phyloP scores from a whole-genome alignment of 2,329 filamentous ascomycete genomes.

The Trematosphaeria pertusa region DNA sequence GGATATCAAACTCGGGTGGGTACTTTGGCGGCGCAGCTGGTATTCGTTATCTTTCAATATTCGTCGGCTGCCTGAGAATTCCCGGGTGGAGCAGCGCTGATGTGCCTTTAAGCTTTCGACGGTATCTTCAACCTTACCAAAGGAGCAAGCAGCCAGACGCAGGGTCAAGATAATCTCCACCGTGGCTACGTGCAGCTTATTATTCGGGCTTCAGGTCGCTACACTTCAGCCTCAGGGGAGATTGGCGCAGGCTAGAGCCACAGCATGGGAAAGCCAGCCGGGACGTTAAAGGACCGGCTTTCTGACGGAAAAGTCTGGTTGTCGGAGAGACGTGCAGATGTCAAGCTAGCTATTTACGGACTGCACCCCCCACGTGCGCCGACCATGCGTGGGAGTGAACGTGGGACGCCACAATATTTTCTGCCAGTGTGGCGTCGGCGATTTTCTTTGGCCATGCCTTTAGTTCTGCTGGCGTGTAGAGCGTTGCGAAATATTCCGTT shows the following conservation, averaged over 20 bases:
- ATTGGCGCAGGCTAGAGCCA: not conserved
- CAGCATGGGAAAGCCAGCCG: not conserved
- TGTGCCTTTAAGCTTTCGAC: too few species aligned
- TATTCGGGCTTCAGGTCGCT: too few species aligned
- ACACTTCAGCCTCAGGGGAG: not conserved
- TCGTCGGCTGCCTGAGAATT: not conserved
- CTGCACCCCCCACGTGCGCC: conserved; percentile 21
- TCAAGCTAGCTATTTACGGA: conserved; percentile 6
- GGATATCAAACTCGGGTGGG: too few species aligned
- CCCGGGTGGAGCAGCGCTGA: not conserved
- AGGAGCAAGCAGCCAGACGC: too few species aligned
- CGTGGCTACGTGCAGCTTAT: not conserved
- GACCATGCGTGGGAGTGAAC: conserved; percentile 14
- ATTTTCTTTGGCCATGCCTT: conserved; percentile 3
- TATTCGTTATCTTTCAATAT: not conserved
- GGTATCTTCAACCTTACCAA: too few species aligned
- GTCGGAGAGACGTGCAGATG: conserved; percentile 1
- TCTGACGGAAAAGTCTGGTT: not conserved
- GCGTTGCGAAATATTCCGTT: not conserved
- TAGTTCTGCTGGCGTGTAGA: not conserved
- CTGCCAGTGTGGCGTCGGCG: conserved; percentile 6
- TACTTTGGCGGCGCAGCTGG: too few species aligned
- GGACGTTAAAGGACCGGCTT: not conserved
- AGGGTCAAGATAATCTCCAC: not conserved
- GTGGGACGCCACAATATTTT: conserved; percentile 13